phyloP scores from a whole-genome alignment of 441 rosid species.

The Aquilaria agallochum region DNA sequence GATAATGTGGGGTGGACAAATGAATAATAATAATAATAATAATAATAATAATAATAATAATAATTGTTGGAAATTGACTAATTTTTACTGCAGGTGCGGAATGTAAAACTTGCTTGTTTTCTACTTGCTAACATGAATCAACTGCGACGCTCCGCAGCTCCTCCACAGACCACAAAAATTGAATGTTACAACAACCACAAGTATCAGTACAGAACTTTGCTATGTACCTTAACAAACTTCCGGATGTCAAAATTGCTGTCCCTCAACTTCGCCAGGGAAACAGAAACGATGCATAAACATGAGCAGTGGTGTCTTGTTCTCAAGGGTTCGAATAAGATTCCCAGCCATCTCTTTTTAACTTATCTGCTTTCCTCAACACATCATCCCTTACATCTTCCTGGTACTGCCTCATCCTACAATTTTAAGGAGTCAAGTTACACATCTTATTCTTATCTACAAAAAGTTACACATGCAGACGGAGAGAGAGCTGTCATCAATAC shows the following conservation, averaged over 20 bases:
- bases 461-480: not conserved
- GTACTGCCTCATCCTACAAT: slow-evolving; percentile 75
- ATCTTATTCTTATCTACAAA: not conserved
- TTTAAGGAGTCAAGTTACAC: not conserved
- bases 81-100: too few relatives aligned
- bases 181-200: too few relatives aligned
- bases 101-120: too few relatives aligned
- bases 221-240: not conserved
- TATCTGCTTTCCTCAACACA: slow-evolving; percentile 64
- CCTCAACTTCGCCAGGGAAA: not conserved
- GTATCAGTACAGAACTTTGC: too few relatives aligned
- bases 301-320: not conserved
- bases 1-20: too few relatives aligned
- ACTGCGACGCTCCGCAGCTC: too few relatives aligned
- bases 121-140: too few relatives aligned
- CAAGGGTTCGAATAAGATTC: slow-evolving; percentile 63
- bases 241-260: slow-evolving; percentile 1
- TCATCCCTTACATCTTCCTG: slow-evolving; percentile 70
- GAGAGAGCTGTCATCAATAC: slow-evolving; percentile 25
- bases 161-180: too few relatives aligned
- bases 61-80: too few relatives aligned
- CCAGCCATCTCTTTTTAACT: slow-evolving; percentile 64
- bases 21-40: too few relatives aligned
- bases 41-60: too few relatives aligned
- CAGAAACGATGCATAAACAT: not conserved